phyloP scores from a whole-genome alignment of 106 monocot species.

The Hemerocallis citrina region DNA sequence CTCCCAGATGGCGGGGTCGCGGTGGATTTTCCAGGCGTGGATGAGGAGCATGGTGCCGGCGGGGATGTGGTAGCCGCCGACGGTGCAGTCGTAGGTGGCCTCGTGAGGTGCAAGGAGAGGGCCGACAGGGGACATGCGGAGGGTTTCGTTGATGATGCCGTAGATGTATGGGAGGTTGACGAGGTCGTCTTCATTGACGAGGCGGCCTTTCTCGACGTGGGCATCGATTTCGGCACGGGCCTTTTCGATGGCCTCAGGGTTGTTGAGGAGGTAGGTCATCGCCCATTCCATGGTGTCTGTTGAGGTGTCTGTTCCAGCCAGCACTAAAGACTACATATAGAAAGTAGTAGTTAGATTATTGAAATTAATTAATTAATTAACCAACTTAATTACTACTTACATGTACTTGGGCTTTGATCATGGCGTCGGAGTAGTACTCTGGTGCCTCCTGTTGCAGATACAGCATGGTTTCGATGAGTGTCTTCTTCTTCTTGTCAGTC shows the following conservation, averaged over 20 bases:
- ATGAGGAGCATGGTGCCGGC: constrained; percentile 20
- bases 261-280: neutral
- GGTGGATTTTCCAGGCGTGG: constrained; percentile 15
- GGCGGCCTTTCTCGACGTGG: neutral
- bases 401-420: constrained; percentile 15
- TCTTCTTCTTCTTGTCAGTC: neutral
- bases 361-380: neutral
- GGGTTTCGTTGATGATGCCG: constrained; percentile 15
- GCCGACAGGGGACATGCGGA: constrained; percentile 9
- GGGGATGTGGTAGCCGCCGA: constrained; percentile 18
- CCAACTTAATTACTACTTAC: constrained; percentile 13
- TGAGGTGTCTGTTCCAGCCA: no score
- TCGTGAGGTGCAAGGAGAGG: constrained; percentile 28
- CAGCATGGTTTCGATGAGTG: constrained; percentile 20
- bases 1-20: constrained; percentile 13
- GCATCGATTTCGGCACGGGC: constrained; percentile 9
- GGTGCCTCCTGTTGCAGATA: constrained; percentile 23
- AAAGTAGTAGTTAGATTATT: constrained; percentile 10
- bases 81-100: constrained; percentile 11
- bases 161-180: constrained; percentile 14
- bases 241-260: neutral
- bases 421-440: constrained; percentile 22
- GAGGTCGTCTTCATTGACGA: constrained; percentile 13
- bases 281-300: constrained; percentile 1
- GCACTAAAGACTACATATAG: constrained; percentile 8